A percentile compares a stretch with the other conserved stretches of the same genome.
phyloP scores from a whole-genome alignment of 192 early-diverging fungal genomes.

The Backusella parvicylindrica region DNA sequence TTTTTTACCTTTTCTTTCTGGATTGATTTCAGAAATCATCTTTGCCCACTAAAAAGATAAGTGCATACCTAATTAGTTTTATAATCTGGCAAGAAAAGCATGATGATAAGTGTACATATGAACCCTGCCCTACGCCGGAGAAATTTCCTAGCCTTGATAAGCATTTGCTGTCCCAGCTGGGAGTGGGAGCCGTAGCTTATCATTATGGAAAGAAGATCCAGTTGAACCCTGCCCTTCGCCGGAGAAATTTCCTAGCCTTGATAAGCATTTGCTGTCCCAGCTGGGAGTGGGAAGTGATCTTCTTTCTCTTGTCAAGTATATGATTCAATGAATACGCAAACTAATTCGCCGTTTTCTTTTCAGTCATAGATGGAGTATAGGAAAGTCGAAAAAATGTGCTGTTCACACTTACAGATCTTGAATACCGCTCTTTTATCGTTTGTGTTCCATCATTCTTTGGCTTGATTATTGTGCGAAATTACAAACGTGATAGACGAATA shows the following conservation, averaged over 20 bases:
- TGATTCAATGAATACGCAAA: neutral
- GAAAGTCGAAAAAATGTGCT: too few relatives aligned
- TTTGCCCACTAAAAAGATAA: neutral
- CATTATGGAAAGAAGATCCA: slow-evolving; percentile 1
- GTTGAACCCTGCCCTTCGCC: neutral
- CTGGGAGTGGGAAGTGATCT: slow-evolving; percentile 2
- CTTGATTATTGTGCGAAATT: too few relatives aligned
- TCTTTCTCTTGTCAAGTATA: neutral
- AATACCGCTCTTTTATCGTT: too few relatives aligned
- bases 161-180: neutral
- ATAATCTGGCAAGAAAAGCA: neutral
- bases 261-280: slow-evolving; percentile 5
- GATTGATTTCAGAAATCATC: neutral
- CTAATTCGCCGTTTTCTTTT: slow-evolving; percentile 2
- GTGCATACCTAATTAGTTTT: neutral
- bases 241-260: neutral
- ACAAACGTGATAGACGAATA: too few relatives aligned
- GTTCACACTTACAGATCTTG: too few relatives aligned
- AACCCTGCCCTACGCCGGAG: neutral
- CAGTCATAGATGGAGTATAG: too few relatives aligned
- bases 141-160: slow-evolving; percentile 1
- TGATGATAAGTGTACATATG: neutral
- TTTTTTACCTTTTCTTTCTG: neutral
- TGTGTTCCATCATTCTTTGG: too few relatives aligned
- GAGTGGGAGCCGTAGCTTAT: slow-evolving; percentile 4